phyloP scores from a whole-genome alignment of 306 rosid species.

The Cucurbita pepo region DNA sequence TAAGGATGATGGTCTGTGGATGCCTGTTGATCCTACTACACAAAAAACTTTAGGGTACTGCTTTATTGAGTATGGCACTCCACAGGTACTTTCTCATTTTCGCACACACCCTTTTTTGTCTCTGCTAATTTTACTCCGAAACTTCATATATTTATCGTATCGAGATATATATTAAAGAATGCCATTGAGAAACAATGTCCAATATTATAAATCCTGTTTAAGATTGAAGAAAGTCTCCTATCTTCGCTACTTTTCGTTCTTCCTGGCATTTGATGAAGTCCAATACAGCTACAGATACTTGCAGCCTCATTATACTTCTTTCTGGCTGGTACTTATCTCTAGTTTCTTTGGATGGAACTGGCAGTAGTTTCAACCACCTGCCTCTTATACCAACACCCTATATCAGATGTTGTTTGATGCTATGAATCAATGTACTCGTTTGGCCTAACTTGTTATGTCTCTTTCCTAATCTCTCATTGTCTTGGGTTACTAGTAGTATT shows the following conservation, averaged over 20 bases:
- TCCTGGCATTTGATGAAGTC: background rate
- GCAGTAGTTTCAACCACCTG: background rate
- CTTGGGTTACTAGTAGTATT: background rate
- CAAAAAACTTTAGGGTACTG: slow-evolving; percentile 58
- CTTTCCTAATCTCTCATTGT: background rate
- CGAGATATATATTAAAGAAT: background rate
- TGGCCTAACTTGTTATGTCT: background rate
- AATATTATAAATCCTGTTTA: background rate
- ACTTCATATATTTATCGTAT: background rate
- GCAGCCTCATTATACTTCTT: background rate
- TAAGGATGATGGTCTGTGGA: slow-evolving; percentile 65
- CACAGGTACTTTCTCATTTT: slow-evolving; percentile 29
- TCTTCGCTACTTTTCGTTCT: background rate
- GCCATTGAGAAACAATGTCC: background rate
- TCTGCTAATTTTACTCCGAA: background rate
- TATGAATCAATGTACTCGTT: background rate
- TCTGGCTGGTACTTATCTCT: background rate
- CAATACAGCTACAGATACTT: background rate
- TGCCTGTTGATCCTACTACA: slow-evolving; percentile 53
- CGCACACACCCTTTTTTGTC: background rate
- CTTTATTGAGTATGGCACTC: slow-evolving; percentile 63
- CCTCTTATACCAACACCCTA: background rate
- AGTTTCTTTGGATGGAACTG: background rate
- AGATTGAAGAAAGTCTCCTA: background rate
- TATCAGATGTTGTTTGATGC: background rate